Evolutionary conservation across 805 yeast species (phyloP).

Genomic region (Sugiyamaella boreocaroliniensis): DNA sequence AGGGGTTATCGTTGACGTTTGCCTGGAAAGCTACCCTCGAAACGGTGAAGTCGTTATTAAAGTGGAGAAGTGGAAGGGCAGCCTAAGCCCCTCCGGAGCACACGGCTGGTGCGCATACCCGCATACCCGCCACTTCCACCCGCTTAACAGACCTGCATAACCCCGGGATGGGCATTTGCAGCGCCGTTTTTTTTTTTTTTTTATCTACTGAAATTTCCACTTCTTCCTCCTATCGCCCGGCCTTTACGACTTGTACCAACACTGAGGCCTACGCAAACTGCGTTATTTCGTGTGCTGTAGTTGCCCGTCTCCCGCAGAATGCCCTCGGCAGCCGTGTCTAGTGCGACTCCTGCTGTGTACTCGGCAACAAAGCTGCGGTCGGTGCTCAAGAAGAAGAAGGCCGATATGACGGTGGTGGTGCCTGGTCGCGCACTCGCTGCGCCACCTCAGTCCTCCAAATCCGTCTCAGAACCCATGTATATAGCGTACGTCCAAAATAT

Average conservation of each 20-base stretch:
- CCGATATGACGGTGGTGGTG: neutral
- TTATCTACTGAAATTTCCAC: neutral
- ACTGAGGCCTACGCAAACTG: neutral
- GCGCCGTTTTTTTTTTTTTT: neutral
- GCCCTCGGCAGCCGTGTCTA: neutral
- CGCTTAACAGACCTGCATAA: neutral
- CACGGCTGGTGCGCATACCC: no score
- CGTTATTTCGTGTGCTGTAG: neutral
- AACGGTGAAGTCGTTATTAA: no score
- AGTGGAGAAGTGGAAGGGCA: neutral
- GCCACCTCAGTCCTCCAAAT: neutral
- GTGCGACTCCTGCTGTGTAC: neutral
- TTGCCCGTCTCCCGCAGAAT: neutral
- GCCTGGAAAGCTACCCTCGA: no score
- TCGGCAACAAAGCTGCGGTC: neutral
- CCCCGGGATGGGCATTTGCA: neutral
- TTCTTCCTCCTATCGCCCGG: neutral
- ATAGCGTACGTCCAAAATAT: slow-evolving; percentile 54
- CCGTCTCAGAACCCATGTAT: slow-evolving; percentile 15
- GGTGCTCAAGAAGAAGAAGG: neutral
- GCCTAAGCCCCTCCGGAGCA: neutral
- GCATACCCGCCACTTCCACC: neutral
- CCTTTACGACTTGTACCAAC: neutral
- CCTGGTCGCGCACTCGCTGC: neutral
- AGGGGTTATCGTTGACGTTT: no score